Evolutionary conservation across 2,329 filamentous ascomycete genomes (phyloP).

Genomic region (Penicillium psychrosexuale): DNA sequence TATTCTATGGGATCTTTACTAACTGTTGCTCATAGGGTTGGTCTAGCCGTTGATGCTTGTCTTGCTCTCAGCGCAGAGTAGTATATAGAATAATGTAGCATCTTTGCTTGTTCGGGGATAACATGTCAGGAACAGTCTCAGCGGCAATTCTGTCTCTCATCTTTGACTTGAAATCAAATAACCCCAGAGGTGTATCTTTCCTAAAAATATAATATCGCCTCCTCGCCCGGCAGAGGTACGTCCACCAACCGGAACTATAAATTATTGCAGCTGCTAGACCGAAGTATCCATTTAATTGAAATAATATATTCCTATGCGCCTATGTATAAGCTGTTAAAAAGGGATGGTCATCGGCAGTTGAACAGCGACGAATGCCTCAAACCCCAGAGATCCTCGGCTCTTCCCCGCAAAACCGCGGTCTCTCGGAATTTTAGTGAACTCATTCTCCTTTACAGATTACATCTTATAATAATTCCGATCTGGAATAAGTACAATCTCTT

Average conservation of each 20-base stretch:
- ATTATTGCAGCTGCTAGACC: not conserved
- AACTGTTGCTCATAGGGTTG: conserved; percentile 57
- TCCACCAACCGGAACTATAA: not conserved
- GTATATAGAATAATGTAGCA: conserved; percentile 17
- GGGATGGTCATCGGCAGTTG: conserved; percentile 5
- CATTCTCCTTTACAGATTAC: not conserved
- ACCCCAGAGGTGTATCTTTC: not conserved
- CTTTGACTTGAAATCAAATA: not conserved
- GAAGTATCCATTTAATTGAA: not conserved
- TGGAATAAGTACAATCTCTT: conserved; percentile 20
- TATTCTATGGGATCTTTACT: conserved; percentile 2
- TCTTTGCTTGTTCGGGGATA: conserved; percentile 2
- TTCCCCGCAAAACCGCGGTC: conserved; percentile 10
- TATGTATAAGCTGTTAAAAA: not conserved
- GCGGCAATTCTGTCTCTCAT: not conserved
- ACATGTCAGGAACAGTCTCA: not conserved
- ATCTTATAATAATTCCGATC: not conserved
- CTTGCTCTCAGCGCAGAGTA: conserved; percentile 61
- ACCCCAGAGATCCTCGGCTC: conserved; percentile 7
- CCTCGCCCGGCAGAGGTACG: not conserved
- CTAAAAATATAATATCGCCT: not conserved
- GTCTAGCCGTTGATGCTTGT: conserved; percentile 81
- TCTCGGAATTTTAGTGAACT: conserved; percentile 21
- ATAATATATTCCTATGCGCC: not conserved
- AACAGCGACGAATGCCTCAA: not conserved